phyloP scores from a whole-genome alignment of 140 eudicot species.

The Cichorium intybus region DNA sequence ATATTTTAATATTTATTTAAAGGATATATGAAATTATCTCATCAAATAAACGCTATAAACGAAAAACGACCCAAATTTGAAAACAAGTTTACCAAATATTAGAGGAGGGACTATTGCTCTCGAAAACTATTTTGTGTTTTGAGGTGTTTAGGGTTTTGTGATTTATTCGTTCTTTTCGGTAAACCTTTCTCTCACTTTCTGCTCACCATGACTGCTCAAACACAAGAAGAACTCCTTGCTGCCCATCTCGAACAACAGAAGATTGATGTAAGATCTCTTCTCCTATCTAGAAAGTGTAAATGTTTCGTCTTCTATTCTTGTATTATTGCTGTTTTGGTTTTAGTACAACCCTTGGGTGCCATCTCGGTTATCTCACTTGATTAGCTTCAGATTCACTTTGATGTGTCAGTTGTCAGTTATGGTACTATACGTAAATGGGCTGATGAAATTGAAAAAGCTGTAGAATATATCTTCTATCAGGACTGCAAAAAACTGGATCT shows the following conservation, averaged over 20 bases:
- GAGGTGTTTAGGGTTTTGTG: conserved; percentile 21
- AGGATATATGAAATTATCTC: too few relatives aligned
- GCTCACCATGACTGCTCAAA: conserved; percentile 50
- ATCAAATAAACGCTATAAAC: not conserved
- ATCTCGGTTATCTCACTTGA: not conserved
- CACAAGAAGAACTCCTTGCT: conserved; percentile 69
- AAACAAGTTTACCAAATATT: not conserved
- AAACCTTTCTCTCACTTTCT: not conserved
- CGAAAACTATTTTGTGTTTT: not conserved
- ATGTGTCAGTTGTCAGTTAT: not conserved
- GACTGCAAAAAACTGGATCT: not conserved
- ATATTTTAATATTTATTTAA: too few relatives aligned
- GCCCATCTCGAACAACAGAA: conserved; percentile 67
- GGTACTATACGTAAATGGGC: not conserved
- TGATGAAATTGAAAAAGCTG: not conserved
- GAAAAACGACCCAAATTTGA: not conserved
- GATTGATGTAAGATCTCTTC: conserved; percentile 35
- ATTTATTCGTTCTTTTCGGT: conserved; percentile 10
- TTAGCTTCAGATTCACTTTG: not conserved
- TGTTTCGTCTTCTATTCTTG: not conserved
- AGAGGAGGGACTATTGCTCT: not conserved
- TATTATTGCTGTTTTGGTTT: not conserved
- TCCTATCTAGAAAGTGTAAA: not conserved
- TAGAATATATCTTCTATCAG: too few relatives aligned
- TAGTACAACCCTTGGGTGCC: not conserved